Base-by-base conservation (phyloP, 768 basidiomycete species). In the Favolaschia claudopus region DNA sequence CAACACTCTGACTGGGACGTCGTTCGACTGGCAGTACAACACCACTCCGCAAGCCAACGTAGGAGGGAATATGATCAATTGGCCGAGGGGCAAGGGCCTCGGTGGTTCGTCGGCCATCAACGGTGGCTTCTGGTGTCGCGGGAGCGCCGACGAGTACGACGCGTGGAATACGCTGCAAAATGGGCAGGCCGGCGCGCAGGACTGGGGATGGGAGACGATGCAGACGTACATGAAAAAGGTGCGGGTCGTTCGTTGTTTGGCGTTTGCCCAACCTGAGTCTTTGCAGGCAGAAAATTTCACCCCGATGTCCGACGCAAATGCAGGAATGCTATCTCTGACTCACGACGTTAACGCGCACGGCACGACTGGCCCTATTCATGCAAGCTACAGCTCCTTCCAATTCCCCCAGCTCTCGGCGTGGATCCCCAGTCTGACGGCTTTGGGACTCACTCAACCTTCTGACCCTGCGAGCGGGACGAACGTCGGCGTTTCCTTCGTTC, bases 161-260 rank as follows among this genome's bases (percentile, higher is more conserved):
- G 63, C 70, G 2, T 71, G 66, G 68, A 45, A 57, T 36, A 63
- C 65, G 9, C 66, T 76, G 15, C 63, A 64, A 45, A 57, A 60
- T 24, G 51, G 51, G 12, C 28, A 32, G 22, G 24, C 58, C 7
- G 64, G 62, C 4, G 62, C 55, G 33, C 55, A 67, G 10, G 58
- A 66, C 17, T 76, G 75, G 74, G 70, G 67, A 20, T 76, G 74
- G 74, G 52, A 70, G 17, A 58, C 51, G 7, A 68, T 75, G 63
- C 71, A 70, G 46, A 38, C 49, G 12, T 66, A 61, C 32, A 75
- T 76, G 58, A 71, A 69, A 44, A 74, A 76, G 53, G 66, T 65
- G 31, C 15, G 43, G n/a, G n/a, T 20, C 10, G 3, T 20, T 20
- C 8, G 15, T 24, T 31, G 20, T 34, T 12, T 12, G 5, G 19